Base-by-base conservation (phyloP, 2,329 filamentous ascomycete genomes). In the Acephala macrosclerotiorum region DNA sequence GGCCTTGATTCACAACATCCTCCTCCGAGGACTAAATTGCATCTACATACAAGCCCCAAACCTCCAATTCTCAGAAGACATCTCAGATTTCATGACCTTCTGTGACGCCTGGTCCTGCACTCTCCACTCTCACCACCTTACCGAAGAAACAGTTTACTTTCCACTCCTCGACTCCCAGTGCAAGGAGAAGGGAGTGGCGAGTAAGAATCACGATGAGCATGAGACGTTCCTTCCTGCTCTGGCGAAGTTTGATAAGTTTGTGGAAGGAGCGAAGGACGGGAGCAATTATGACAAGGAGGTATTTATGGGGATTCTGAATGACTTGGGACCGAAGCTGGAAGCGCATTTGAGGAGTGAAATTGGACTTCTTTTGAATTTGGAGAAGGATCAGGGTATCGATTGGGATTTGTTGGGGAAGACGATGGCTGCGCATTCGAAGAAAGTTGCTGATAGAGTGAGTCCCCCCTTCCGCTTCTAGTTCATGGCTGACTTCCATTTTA, bases 131-230 rank as follows among this genome's bases (percentile, higher is more conserved):
- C 81, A 83, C 65, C 81, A 83, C 66, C 56, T 73, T 0, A 61
- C 67, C 0, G 81, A 83, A 66, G 81, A 83, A 61, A 68, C 62
- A 0, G 53, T 70, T 11, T 73, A 81, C 47, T 83, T 84, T 66
- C 79, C 79, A 0, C 66, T 73, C 0, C 74, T 82, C 12, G 78
- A 81, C 63, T 61, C 70, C 33, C 65, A 79, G 40, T 66, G 74
- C 2, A 77, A 75, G 1, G 55, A 36, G 11, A 72, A 72, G 57
- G 79, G 78, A 47, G 66, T 75, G 1, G 78, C 82, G 79, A 77
- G 79, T 11, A 70, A 58, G 51, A 83, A 81, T 67, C 71, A 82
- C 3, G 73, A 76, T n/a, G 79, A 83, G 63, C 81, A 83, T 68
- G 70, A 74, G 6, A 68, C 71, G 0, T 83, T 83, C 65, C 73